Conservation (phyloP, 2,329 filamentous ascomycete species). For the Fusarium bulbicola region DNA sequence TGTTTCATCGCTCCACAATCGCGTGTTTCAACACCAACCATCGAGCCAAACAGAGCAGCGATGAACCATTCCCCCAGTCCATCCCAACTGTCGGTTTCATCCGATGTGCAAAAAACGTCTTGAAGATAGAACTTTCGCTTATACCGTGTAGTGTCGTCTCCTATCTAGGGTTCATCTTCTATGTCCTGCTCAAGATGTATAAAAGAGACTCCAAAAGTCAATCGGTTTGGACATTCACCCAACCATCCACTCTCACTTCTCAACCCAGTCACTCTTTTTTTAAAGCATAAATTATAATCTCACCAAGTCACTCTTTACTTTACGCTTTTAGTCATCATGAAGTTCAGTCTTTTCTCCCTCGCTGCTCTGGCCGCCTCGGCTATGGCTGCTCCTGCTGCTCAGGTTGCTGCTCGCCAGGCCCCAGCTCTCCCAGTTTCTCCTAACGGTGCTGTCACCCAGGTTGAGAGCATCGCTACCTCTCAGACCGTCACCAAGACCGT, state of each 20-base stretch:
- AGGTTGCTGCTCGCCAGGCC: background rate
- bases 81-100: background rate
- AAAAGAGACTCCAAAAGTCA: background rate
- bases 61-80: background rate
- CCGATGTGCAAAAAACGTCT: background rate
- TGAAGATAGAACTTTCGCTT: slow-evolving; percentile 18
- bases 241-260: slow-evolving; percentile 2
- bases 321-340: slow-evolving; percentile 6
- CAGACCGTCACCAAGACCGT: slow-evolving; percentile 20
- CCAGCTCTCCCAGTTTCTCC: background rate
- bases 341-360: slow-evolving; percentile 24
- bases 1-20: slow-evolving; percentile 1
- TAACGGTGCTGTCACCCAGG: background rate
- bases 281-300: slow-evolving; percentile 6
- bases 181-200: background rate
- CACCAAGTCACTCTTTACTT: slow-evolving; percentile 22
- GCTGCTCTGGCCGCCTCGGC: slow-evolving; percentile 10
- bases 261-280: slow-evolving; percentile 15
- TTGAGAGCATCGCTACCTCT: background rate
- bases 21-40: background rate
- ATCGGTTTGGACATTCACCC: background rate
- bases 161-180: background rate
- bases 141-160: background rate
- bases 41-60: background rate
- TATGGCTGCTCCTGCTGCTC: slow-evolving; percentile 2